Evolutionary conservation across 768 basidiomycete species (phyloP).

Genomic region (Russula olivacea): DNA sequence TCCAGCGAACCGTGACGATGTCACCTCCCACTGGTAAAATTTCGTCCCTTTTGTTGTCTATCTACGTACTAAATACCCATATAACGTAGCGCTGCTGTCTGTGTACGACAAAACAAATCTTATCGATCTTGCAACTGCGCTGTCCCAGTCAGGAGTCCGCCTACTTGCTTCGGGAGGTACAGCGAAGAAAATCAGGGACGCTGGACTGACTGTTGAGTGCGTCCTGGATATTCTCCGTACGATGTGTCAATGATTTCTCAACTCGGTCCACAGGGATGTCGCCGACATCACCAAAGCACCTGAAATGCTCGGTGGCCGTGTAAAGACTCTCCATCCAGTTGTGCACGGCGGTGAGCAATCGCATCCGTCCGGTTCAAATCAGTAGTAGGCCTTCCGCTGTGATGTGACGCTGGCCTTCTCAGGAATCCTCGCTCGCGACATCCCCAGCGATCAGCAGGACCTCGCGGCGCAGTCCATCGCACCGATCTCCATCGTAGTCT

Average conservation of each 20-base stretch:
- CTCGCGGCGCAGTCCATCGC: conserved; percentile 78
- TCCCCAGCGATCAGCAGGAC: conserved; percentile 85
- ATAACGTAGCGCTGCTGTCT: conserved; percentile 69
- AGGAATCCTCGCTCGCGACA: conserved; percentile 94
- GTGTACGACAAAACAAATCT: conserved; percentile 95
- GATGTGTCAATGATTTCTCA: not conserved
- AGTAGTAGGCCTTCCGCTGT: not conserved
- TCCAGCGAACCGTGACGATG: conserved; percentile 25
- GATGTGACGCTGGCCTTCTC: not conserved
- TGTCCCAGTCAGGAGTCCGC: conserved; percentile 73
- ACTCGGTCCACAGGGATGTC: conserved; percentile 64
- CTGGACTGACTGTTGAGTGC: conserved; percentile 85
- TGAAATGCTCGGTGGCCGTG: conserved; percentile 97
- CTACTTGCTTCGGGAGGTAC: conserved; percentile 96
- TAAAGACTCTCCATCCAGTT: conserved; percentile 96
- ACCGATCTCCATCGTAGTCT: conserved; percentile 94
- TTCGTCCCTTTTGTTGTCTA: conserved; percentile 5
- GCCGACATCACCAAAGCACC: conserved; percentile 96
- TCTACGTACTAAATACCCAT: not conserved
- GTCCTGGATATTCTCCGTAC: conserved; percentile 30
- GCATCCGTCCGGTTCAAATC: not conserved
- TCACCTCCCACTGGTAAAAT: conserved; percentile 33
- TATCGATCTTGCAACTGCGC: conserved; percentile 81
- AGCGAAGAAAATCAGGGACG: conserved; percentile 94
- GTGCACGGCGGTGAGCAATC: conserved; percentile 81